Evolutionary conservation across 2,329 filamentous ascomycete species (phyloP).

Genomic region (Calonectria pseudoturangicola): DNA sequence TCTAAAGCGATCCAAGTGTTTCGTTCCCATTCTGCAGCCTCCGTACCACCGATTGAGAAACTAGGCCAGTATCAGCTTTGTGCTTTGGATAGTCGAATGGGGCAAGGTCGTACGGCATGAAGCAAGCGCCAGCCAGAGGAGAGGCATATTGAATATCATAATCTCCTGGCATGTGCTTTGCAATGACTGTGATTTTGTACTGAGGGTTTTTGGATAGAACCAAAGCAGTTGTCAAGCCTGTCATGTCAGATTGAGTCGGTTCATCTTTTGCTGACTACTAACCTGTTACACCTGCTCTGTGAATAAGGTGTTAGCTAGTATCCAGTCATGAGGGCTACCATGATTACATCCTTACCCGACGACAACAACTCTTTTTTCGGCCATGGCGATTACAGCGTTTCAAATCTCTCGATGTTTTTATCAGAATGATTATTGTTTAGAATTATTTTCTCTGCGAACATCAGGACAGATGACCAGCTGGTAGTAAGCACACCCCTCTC

Average conservation of each 20-base stretch:
- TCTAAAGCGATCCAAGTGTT: slow-evolving; percentile 34
- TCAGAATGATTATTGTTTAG: background rate
- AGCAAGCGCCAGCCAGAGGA: slow-evolving; percentile 32
- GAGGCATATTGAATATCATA: slow-evolving; percentile 38
- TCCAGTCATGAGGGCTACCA: background rate
- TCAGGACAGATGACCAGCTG: background rate
- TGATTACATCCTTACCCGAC: slow-evolving; percentile 31
- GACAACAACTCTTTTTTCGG: slow-evolving; percentile 30
- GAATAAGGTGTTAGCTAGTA: background rate
- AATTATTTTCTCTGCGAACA: too few relatives aligned
- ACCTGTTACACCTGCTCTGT: slow-evolving; percentile 36
- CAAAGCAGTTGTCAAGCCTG: slow-evolving; percentile 35
- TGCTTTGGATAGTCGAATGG: too few relatives aligned
- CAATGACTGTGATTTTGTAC: slow-evolving; percentile 32
- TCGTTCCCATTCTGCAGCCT: slow-evolving; percentile 35
- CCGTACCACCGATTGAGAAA: slow-evolving; percentile 23
- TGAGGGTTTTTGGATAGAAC: slow-evolving; percentile 31
- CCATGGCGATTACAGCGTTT: slow-evolving; percentile 17
- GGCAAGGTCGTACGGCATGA: slow-evolving; percentile 28
- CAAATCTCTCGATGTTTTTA: background rate
- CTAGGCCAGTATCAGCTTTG: slow-evolving; percentile 10
- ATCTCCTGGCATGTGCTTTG: slow-evolving; percentile 38
- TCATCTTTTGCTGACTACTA: background rate
- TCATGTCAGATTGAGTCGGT: background rate
- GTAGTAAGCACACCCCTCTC: slow-evolving; percentile 5